Base-by-base conservation (phyloP, 495 filamentous ascomycete species). In the Neurospora sp. region DNA sequence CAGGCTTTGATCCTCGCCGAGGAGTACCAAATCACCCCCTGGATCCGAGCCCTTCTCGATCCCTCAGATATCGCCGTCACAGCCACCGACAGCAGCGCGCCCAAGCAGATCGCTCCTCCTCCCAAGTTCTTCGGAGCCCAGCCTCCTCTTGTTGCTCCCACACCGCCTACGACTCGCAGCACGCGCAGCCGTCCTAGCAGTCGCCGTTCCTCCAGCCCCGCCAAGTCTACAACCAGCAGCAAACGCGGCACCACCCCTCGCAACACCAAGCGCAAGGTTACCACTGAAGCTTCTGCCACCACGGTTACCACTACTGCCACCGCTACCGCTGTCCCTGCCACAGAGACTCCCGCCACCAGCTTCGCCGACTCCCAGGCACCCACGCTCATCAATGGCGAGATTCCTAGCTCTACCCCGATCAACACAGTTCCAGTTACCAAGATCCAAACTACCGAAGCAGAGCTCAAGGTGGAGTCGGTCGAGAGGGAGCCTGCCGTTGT, bases 1-100 rank as follows among this genome's bases (percentile, higher is more conserved):
- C 88, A 93, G 79, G 96, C 96, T 23, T 87, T 98, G 72, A 85
- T 88, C 74, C 88, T 99, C 20, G 92, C 96, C 70, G 91, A 91
- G 71, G 95, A 98, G 82, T 91, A 89, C 75, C 81, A 84, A 62
- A 93, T 98, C 82, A 83, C 87, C 49, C 88, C 91, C 44, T 99
- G 96, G 96, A 93, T 99, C 73, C 87, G 87, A 69, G 96, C 96
- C 11, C 87, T 99, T 40, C 87, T 99, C 66, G 95, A 97, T 77
- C 90, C 93, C 38, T 84, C 91, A 72, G 89, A 93, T 18, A 91
- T 89, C 72, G 76, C 83, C 60, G 79, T 84, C 62, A 86, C 82
- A 39, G 77, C 79, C 27, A 73, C 78, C 42, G 79, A 82, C 16
- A 81, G 82, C 71, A 83, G 82, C 73, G 84, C 86, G 31, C 85